A percentile compares a stretch with the other conserved stretches of the same genome.
phyloP scores from a whole-genome alignment of 2,329 filamentous ascomycete genomes.

The Ceratocystis destructans region DNA sequence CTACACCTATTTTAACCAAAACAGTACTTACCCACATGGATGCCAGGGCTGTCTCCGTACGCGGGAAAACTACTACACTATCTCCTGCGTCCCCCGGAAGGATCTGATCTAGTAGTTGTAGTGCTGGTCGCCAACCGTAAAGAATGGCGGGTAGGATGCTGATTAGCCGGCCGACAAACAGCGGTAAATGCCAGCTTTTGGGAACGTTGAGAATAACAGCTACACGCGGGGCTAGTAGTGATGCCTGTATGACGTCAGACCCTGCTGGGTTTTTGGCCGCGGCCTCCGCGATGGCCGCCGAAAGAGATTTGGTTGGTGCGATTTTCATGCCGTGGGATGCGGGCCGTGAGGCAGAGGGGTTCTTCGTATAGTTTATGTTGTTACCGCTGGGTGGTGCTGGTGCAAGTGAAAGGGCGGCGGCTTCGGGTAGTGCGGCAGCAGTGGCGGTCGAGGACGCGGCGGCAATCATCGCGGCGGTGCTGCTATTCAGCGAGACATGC shows the following conservation, averaged over 20 bases:
- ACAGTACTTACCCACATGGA: constrained; percentile 53
- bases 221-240: constrained; percentile 59
- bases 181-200: constrained; percentile 55
- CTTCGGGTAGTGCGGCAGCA: not conserved
- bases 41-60: constrained; percentile 58
- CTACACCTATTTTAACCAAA: not conserved
- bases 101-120: constrained; percentile 54
- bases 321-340: constrained; percentile 13
- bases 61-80: constrained; percentile 24
- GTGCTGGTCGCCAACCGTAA: constrained; percentile 56
- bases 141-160: constrained; percentile 57
- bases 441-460: constrained; percentile 6
- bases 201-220: constrained; percentile 66
- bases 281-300: constrained; percentile 15
- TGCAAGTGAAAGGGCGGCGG: not conserved
- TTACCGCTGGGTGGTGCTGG: not conserved
- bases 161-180: constrained; percentile 58
- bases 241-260: constrained; percentile 20
- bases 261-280: constrained; percentile 10
- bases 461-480: not conserved
- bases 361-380: not conserved
- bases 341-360: not conserved
- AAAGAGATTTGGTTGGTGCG: constrained; percentile 16
- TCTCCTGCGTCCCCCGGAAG: constrained; percentile 28
- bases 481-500: constrained; percentile 4